Evolutionary conservation across 352 stramenopile species (phyloP).

Genomic region (Phytophthora pinifolia): DNA sequence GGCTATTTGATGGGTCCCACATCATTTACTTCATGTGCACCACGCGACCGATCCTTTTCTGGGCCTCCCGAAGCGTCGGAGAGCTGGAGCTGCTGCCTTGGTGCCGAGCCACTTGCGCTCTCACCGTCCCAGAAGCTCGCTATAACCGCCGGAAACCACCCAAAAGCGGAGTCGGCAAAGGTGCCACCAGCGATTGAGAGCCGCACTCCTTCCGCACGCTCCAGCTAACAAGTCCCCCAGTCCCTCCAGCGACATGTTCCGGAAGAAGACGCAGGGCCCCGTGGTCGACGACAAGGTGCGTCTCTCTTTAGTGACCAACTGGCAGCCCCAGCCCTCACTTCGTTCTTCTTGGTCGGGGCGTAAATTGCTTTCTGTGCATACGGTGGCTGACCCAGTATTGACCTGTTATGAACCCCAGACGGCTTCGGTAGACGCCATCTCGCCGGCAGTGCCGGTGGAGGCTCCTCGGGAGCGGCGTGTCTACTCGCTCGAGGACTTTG

Average conservation of each 20-base stretch:
- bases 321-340: background rate
- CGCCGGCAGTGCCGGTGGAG: constrained; percentile 43
- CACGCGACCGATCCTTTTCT: too few relatives aligned
- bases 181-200: background rate
- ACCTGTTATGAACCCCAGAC: constrained; percentile 20
- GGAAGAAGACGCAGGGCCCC: constrained; percentile 34
- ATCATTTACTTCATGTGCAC: too few relatives aligned
- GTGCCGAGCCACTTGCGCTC: constrained; percentile 23
- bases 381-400: too few relatives aligned
- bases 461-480: constrained; percentile 26
- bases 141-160: constrained; percentile 19
- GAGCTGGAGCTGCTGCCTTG: constrained; percentile 5
- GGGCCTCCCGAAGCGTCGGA: constrained; percentile 27
- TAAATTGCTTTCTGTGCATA: too few relatives aligned
- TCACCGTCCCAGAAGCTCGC: constrained; percentile 10
- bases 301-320: background rate
- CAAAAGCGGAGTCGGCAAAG: background rate
- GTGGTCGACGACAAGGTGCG: constrained; percentile 32
- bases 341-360: background rate
- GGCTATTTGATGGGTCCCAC: too few relatives aligned
- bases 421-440: constrained; percentile 51
- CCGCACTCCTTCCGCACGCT: background rate
- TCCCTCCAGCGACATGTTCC: constrained; percentile 31
- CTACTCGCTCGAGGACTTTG: constrained; percentile 73
- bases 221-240: background rate